Conservation (phyloP, 2,329 filamentous ascomycete species). For the Fusarium torreyae region DNA sequence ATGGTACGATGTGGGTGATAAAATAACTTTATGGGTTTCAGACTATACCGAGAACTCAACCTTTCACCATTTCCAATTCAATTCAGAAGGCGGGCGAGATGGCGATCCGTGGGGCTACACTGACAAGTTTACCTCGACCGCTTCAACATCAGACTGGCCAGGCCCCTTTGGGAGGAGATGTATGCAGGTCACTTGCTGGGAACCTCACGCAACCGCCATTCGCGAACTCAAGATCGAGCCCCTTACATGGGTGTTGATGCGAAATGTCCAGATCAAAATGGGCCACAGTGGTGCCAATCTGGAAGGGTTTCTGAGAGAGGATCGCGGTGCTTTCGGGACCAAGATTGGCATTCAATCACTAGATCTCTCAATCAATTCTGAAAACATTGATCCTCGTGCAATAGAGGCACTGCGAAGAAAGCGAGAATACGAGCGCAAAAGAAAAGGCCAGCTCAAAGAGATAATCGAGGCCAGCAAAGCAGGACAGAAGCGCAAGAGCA, state of each 20-base stretch:
- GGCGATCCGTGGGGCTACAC: constrained; percentile 72
- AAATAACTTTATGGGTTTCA: constrained; percentile 78
- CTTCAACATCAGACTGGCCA: constrained; percentile 66
- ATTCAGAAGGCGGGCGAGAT: constrained; percentile 57
- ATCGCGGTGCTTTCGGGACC: constrained; percentile 59
- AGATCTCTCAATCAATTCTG: constrained; percentile 56
- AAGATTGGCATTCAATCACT: constrained; percentile 74
- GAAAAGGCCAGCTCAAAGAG: constrained; percentile 58
- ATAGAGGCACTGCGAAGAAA: constrained; percentile 75
- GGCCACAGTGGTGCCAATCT: constrained; percentile 68
- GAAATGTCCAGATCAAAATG: constrained; percentile 80
- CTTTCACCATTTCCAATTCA: constrained; percentile 69
- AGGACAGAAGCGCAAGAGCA: constrained; percentile 58
- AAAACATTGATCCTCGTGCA: constrained; percentile 63
- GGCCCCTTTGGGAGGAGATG: constrained; percentile 82
- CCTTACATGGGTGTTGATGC: constrained; percentile 76
- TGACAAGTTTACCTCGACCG: constrained; percentile 45
- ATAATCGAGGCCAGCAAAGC: constrained; percentile 56
- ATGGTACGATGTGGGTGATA: constrained; percentile 61
- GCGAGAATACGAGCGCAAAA: constrained; percentile 72
- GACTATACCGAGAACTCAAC: constrained; percentile 83
- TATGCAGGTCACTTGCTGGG: constrained; percentile 79
- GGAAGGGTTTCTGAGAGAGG: constrained; percentile 80
- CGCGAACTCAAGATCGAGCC: constrained; percentile 65
- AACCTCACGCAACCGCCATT: constrained; percentile 75